Conservation (phyloP, 2,329 filamentous ascomycete species). For the Gnomoniopsis smithogilvyi region DNA sequence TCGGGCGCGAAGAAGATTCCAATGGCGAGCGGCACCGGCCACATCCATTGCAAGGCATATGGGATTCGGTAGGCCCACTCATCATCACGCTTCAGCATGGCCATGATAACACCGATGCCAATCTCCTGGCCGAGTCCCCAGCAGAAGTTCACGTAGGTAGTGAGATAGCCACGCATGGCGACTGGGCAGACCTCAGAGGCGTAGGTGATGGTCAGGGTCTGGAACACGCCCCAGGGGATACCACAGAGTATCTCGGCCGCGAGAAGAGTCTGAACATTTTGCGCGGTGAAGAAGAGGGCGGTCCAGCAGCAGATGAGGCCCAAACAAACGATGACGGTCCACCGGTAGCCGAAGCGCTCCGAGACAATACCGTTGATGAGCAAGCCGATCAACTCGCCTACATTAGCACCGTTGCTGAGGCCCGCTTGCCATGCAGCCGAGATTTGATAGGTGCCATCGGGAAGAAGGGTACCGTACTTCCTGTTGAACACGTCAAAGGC, state of each 20-base stretch:
- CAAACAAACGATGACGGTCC: conserved; percentile 59
- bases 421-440: conserved; percentile 35
- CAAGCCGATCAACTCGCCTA: conserved; percentile 65
- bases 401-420: conserved; percentile 43
- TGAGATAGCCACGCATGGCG: conserved; percentile 67
- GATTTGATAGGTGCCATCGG: conserved; percentile 26
- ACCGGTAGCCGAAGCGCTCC: conserved; percentile 66
- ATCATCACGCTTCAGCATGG: conserved; percentile 62
- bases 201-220: conserved; percentile 59
- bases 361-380: conserved; percentile 63
- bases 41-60: conserved; percentile 75
- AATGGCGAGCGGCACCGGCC: conserved; percentile 64
- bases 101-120: conserved; percentile 69
- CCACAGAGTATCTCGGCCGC: conserved; percentile 62
- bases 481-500: conserved; percentile 24
- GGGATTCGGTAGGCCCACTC: conserved; percentile 66
- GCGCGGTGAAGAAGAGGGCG: conserved; percentile 62
- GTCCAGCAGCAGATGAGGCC: conserved; percentile 54
- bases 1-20: conserved; percentile 68
- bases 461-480: conserved; percentile 24
- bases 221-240: conserved; percentile 60
- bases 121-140: conserved; percentile 75
- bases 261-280: conserved; percentile 55
- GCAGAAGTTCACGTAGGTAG: conserved; percentile 74
- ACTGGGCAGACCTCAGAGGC: conserved; percentile 72